phyloP scores from a whole-genome alignment of 306 rosid species.

The Betula pendula region DNA sequence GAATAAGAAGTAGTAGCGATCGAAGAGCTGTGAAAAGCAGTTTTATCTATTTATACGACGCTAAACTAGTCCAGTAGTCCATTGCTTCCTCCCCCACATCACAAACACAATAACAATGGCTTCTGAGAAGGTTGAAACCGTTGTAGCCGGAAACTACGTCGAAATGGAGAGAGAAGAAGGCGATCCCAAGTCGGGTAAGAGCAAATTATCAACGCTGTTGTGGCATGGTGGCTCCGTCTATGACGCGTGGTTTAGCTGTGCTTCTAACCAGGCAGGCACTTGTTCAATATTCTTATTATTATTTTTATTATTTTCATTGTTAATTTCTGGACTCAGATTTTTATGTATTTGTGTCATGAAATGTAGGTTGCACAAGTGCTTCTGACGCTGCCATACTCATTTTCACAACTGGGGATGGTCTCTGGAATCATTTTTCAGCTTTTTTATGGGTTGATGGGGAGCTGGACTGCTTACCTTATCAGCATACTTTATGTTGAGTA shows the following conservation, averaged over 20 bases:
- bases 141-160: conserved; percentile 82
- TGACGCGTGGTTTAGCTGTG: conserved; percentile 97
- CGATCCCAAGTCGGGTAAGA: conserved; percentile 45
- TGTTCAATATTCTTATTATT: conserved; percentile 6
- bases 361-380: conserved; percentile 98
- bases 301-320: background rate
- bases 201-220: conserved; percentile 63
- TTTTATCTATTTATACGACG: conserved; percentile 46
- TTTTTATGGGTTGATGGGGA: conserved; percentile 92
- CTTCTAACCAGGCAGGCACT: conserved; percentile 82
- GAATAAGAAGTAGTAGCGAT: conserved; percentile 30
- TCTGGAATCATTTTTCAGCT: conserved; percentile 94
- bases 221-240: conserved; percentile 99
- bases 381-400: conserved; percentile 91
- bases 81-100: conserved; percentile 34
- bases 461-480: conserved; percentile 98
- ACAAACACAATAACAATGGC: conserved; percentile 58
- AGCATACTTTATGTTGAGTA: conserved; percentile 90
- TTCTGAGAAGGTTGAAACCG: conserved; percentile 97
- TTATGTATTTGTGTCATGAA: conserved; percentile 9
- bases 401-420: conserved; percentile 90
- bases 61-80: conserved; percentile 17
- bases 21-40: conserved; percentile 24
- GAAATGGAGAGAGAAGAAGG: conserved; percentile 91
- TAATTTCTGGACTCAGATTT: background rate